Evolutionary conservation across 73 alveolate genomes (phyloP).

Genomic region (Paramecium biaurelia): DNA sequence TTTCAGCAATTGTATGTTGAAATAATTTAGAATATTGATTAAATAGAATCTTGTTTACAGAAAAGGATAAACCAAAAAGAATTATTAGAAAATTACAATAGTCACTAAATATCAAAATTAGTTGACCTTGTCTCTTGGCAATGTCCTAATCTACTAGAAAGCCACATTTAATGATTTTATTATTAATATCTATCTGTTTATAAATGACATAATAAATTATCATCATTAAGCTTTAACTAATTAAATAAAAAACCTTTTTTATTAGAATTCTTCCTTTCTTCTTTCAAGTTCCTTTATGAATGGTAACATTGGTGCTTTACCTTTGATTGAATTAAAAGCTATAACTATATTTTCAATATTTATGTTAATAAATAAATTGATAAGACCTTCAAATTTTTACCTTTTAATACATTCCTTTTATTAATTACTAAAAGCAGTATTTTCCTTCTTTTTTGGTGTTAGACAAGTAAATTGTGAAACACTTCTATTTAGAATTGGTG

Average conservation of each 20-base stretch:
- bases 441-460: background rate
- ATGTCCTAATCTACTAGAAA: background rate
- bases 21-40: background rate
- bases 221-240: background rate
- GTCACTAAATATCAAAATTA: background rate
- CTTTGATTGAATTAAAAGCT: background rate
- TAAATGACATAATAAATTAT: background rate
- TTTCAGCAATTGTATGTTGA: background rate
- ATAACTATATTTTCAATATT: background rate
- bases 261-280: background rate
- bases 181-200: background rate
- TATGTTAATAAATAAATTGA: background rate
- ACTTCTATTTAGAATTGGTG: background rate
- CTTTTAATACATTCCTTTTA: background rate
- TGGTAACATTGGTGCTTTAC: background rate
- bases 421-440: background rate
- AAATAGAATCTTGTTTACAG: background rate
- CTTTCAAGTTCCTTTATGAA: background rate
- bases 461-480: background rate
- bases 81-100: background rate
- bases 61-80: background rate
- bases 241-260: background rate
- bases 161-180: background rate
- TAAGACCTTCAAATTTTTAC: background rate
- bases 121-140: constrained; percentile 37